These are phyloP conservation scores for Neurospora pannonica DNA, from an alignment of 495 filamentous ascomycete species.

Conservation along the genomic window DNA sequence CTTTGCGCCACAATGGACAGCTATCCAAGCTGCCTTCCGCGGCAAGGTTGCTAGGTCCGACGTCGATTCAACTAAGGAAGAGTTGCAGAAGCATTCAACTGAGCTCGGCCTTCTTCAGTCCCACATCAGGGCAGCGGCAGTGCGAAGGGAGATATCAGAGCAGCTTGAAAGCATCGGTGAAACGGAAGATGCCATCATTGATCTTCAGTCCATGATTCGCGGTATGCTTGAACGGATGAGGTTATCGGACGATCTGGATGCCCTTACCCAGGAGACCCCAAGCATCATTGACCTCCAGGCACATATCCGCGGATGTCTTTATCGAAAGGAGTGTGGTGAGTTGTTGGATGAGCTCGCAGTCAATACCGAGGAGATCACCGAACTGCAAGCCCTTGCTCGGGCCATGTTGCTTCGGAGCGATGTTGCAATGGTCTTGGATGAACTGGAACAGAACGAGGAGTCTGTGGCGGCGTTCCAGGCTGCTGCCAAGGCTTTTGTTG, in stretches of 20 bases:
- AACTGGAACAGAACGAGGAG: slow-evolving; percentile 76
- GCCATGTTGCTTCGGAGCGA: slow-evolving; percentile 69
- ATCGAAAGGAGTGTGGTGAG: slow-evolving; percentile 40
- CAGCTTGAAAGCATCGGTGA: slow-evolving; percentile 31
- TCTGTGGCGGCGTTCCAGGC: slow-evolving; percentile 66
- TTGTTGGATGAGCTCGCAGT: slow-evolving; percentile 49
- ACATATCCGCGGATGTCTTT: slow-evolving; percentile 52
- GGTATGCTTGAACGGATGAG: slow-evolving; percentile 44
- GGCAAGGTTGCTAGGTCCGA: slow-evolving; percentile 37
- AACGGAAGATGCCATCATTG: slow-evolving; percentile 32
- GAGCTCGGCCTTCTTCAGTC: slow-evolving; percentile 29
- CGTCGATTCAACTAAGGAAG: slow-evolving; percentile 26
- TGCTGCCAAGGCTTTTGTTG: slow-evolving; percentile 58
- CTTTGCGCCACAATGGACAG: slow-evolving; percentile 31
- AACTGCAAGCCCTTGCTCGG: slow-evolving; percentile 64
- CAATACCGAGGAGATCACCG: slow-evolving; percentile 47
- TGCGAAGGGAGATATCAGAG: slow-evolving; percentile 37
- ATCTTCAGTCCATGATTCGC: slow-evolving; percentile 37
- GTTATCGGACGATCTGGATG: slow-evolving; percentile 40
- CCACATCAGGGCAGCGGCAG: slow-evolving; percentile 36
- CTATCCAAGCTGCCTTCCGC: slow-evolving; percentile 41
- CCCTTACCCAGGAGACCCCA: slow-evolving; percentile 48
- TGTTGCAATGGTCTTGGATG: slow-evolving; percentile 57
- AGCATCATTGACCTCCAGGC: slow-evolving; percentile 62
- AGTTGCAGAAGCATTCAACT: slow-evolving; percentile 28